Evolutionary conservation across 495 filamentous ascomycete genomes (phyloP), one percentile per base, ranked within the genome.

Genomic region (Parathielavia hyrcaniae): DNA sequence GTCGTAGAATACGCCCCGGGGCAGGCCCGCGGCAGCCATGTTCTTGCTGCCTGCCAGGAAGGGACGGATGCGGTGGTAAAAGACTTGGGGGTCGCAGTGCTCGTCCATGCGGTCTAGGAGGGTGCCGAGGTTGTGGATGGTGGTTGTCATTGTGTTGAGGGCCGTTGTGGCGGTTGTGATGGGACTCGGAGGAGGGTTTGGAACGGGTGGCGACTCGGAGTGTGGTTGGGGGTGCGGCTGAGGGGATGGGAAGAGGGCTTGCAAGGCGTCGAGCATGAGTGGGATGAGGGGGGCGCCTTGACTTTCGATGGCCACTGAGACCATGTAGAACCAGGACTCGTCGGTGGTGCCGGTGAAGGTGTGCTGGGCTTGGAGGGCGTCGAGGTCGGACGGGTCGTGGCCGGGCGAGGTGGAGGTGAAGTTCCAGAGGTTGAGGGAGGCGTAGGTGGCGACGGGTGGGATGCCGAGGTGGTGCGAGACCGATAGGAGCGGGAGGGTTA

Each of bases 301-400:
- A 16, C 93, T 87, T 71, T 97, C 92, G 59, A 97, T 95, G 40
- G 92, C 92, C 14, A 96, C 88, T 0, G 90, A 95, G 49, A 97
- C 77, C n/a, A 92, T 73, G 66, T 90, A 96, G 73, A 98, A 98
- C 93, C 93, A 97, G 62, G 93, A 91, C 67, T 98, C 93, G 71
- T 96, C 91, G 4, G 87, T 72, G 1, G 90, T 95, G 47, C 90
- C 92, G 20, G 90, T 97, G 69, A 96, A 91, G 32, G 93, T 95
- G 58, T 86, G 84, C 52, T 91, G 77, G 11, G 88, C 88, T 13
- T 81, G 76, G 10, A 98, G 74, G 58, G 90, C 86, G 54, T 88
- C 78, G 13, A 95, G 77, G 41, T 82, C 76, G 64, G 86, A 83
- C 34, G 87, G 78, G 35, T 83, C 78, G 48, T 85, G 10, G 17